Conservation (phyloP, 257 asterid genomes). For the Knoxia roxburghii region DNA sequence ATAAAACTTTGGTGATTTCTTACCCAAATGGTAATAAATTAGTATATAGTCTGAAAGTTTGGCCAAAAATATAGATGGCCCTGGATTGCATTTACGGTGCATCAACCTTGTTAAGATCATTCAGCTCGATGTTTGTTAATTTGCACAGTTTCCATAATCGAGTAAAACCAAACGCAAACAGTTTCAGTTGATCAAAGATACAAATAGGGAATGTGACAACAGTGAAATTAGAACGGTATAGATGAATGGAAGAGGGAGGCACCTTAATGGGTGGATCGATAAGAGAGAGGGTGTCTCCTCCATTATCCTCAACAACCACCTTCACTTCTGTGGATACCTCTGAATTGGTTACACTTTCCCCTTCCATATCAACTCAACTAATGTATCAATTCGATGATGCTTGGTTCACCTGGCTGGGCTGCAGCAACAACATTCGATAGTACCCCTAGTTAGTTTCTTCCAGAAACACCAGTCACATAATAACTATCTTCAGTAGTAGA, state of each 20-base stretch:
- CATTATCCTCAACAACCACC: slow-evolving; percentile 32
- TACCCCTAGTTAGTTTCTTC: neutral
- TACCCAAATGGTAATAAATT: too few relatives aligned
- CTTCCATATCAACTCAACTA: slow-evolving; percentile 41
- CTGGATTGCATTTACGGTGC: too few relatives aligned
- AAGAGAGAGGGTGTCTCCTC: slow-evolving; percentile 24
- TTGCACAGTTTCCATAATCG: too few relatives aligned
- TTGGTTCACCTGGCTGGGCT: neutral
- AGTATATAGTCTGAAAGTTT: too few relatives aligned
- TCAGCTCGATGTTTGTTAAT: too few relatives aligned
- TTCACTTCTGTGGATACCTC: slow-evolving; percentile 35
- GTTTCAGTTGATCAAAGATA: neutral
- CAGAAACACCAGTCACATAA: too few relatives aligned
- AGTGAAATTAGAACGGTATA: neutral
- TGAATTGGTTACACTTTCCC: slow-evolving; percentile 30
- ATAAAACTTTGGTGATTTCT: too few relatives aligned
- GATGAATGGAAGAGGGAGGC: neutral
- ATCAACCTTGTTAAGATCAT: too few relatives aligned
- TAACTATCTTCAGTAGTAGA: too few relatives aligned
- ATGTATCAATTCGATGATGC: neutral
- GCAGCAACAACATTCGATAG: neutral
- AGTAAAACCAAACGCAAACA: too few relatives aligned
- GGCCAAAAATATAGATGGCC: too few relatives aligned
- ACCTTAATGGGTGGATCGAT: slow-evolving; percentile 33
- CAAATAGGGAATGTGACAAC: neutral